Evolutionary conservation across 139 green algal species (phyloP), one percentile per base, ranked within the genome.

Genomic region (Chlorella sp.): DNA sequence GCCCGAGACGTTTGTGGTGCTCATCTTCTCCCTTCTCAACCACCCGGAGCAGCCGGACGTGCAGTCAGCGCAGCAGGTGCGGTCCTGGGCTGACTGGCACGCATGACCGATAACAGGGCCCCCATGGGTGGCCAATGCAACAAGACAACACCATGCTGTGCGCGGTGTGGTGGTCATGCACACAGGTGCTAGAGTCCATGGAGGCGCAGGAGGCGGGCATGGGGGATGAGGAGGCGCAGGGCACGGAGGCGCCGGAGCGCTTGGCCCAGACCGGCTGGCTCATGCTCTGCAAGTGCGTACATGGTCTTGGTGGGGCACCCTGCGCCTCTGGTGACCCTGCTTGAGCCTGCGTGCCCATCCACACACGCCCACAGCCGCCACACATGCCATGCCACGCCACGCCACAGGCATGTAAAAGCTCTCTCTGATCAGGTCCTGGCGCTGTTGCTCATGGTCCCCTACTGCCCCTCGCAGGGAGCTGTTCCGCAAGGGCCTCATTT

Each of bases 11-110:
- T 80, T 70, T 35, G 74, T 80, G 35, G 74, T 80, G 27, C 67
- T 80, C 61, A 80, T 80, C 59, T 74, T 74, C 30, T 49, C 67
- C 27, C 55, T 80, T 5, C 31, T 74, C 27, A 80, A 80, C 61
- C 67, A 67, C 24, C 4, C 35, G 27, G 29, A 60, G 10, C 31
- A 24, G 23, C 73, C 73, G 3, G 73, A 78, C 50, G 31, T 78
- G 51, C 34, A 69, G n/a, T 67, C 67, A 30, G 73, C 66, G 2
- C n/a, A 70, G 64, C 32, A 51, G 55, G 55, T 30, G 24, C 55
- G 55, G 14, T n/a, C n/a, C n/a, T n/a, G n/a, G n/a, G n/a, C n/a
- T n/a, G n/a, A n/a, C n/a, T n/a, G n/a, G n/a, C n/a, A n/a, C n/a
- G n/a, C n/a, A n/a, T n/a, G n/a, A n/a, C n/a, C n/a, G n/a, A n/a